Evolutionary conservation across 2,329 filamentous ascomycete genomes (phyloP).

Genomic region (Xylogone sp.): DNA sequence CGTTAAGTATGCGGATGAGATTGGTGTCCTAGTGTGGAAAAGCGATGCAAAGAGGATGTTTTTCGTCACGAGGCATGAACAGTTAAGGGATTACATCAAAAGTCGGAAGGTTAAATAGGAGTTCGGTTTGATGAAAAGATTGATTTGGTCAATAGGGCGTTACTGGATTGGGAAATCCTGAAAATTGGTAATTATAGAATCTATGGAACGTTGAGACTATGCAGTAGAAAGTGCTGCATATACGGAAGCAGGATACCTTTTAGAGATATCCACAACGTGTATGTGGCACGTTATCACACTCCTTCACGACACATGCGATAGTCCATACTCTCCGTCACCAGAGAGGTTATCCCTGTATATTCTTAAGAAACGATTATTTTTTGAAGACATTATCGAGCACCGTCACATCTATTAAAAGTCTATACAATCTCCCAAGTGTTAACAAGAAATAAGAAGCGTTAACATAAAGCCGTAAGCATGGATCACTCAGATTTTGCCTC

Average conservation of each 20-base stretch:
- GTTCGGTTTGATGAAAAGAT: neutral
- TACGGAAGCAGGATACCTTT: no score
- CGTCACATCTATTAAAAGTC: no score
- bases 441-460: no score
- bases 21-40: slow-evolving; percentile 86
- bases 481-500: neutral
- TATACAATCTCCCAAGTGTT: no score
- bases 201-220: neutral
- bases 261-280: no score
- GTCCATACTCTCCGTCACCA: no score
- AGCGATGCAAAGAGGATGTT: slow-evolving; percentile 78
- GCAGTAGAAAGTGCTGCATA: neutral
- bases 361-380: no score
- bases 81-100: slow-evolving; percentile 77
- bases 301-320: no score
- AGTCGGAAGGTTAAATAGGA: slow-evolving; percentile 49
- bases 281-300: no score
- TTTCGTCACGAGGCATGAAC: slow-evolving; percentile 88
- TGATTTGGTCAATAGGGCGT: neutral
- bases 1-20: slow-evolving; percentile 77
- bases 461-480: neutral
- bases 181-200: neutral
- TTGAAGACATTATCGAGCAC: no score
- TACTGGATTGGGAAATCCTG: neutral
- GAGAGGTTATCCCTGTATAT: no score